Evolutionary conservation across 331 rosid genomes (phyloP).

Genomic region (Stylosanthes scabra): DNA sequence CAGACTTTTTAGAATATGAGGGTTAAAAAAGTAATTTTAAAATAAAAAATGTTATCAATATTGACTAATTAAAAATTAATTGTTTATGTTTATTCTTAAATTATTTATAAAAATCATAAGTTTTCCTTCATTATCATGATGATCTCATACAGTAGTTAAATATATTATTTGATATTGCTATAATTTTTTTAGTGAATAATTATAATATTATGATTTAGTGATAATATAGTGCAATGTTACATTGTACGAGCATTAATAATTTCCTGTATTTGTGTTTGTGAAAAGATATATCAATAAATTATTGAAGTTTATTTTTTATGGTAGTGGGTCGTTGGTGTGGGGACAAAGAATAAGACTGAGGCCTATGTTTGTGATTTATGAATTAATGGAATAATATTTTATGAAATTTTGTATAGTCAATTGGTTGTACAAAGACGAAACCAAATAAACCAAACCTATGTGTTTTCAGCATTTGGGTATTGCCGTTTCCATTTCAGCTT

Average conservation of each 20-base stretch:
- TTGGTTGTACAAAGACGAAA: not conserved
- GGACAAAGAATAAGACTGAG: slow-evolving; percentile 30
- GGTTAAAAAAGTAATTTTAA: no score
- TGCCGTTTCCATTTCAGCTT: not conserved
- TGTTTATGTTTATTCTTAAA: no score
- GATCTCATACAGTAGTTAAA: not conserved
- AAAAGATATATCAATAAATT: slow-evolving; percentile 14
- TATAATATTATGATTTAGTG: not conserved
- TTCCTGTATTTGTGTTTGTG: no score
- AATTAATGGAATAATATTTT: slow-evolving; percentile 1
- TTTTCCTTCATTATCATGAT: not conserved
- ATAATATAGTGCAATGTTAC: not conserved
- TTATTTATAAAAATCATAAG: no score
- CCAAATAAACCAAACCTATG: slow-evolving; percentile 12
- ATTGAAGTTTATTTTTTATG: slow-evolving; percentile 33
- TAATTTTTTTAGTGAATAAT: not conserved
- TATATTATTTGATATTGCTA: not conserved
- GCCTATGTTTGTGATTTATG: not conserved
- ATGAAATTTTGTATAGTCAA: slow-evolving; percentile 15
- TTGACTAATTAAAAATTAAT: no score
- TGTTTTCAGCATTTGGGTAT: not conserved
- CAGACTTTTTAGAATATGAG: no score
- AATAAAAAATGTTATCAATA: no score
- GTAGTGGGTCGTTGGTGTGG: slow-evolving; percentile 38
- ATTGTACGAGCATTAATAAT: not conserved